Evolutionary conservation across 129 eudicot species (phyloP), one percentile per base, ranked within the genome.

Genomic region (Artemisia tridentata): DNA sequence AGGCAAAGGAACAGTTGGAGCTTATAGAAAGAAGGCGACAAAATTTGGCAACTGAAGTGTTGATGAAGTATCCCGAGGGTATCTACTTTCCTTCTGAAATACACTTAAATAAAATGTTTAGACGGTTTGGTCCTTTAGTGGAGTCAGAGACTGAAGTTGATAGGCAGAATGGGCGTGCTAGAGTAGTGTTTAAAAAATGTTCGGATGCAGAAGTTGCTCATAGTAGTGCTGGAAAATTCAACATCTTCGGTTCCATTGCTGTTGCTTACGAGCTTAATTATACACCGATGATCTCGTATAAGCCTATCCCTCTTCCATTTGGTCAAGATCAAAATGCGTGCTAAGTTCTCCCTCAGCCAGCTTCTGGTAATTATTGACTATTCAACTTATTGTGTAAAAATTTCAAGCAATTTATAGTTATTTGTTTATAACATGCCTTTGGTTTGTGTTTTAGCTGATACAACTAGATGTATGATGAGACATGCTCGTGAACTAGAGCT

Each of bases 121-220:
- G 79, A 78, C 81, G 91, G 38, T 91, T 91, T 65, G 97, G 97
- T 69, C 83, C 97, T 27, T 73, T 91, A 70, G 75, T 83, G 92
- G 95, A 85, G 73, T 83, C 95, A 17, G 95, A 93, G 79, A 93
- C 98, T 5, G 98, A 89, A 68, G 86, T 89, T 16, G 96, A 87
- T 64, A 66, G 75, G 62, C 83, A 78, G 45, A 63, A 78, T 11
- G 83, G 86, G n/a, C 89, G 95, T 55, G 98, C 98, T 11, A 75
- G 85, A 68, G 95, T 93, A 67, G 91, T 93, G 11, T 92, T 85
- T 64, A 93, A 93, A 67, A 82, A 82, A 72, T 85, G 96, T 76
- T 82, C 88, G 12, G 98, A 93, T 72, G 98, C 96, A 15, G 91
- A 89, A 85, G 92, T 85, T 80, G 98, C 98, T 69, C 82, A 68